Conservation (phyloP, 257 asterid species). For the Solanum paucissectum region DNA sequence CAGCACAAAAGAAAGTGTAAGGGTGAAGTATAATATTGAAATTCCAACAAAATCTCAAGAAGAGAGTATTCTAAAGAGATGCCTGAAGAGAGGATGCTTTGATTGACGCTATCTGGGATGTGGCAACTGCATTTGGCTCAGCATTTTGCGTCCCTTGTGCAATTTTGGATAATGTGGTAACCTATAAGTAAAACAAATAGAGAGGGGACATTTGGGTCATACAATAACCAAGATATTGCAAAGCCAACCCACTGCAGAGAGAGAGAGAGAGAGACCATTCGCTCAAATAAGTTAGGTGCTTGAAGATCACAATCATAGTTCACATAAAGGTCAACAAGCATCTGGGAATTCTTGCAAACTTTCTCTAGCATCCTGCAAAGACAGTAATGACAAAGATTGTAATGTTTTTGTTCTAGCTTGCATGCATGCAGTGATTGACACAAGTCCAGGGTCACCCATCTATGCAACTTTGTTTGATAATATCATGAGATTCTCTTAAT, state of each 20-base stretch:
- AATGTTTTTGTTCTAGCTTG: background rate
- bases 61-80: conserved; percentile 12
- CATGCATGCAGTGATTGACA: background rate
- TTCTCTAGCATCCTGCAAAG: conserved; percentile 91
- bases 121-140: conserved; percentile 70
- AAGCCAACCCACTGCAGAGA: background rate
- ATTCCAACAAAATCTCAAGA: background rate
- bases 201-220: conserved; percentile 9
- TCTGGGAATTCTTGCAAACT: conserved; percentile 87
- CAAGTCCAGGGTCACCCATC: background rate
- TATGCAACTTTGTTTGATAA: background rate
- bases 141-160: conserved; percentile 81
- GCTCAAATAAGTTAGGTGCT: conserved; percentile 92
- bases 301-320: conserved; percentile 98
- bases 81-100: conserved; percentile 94
- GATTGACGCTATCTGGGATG: conserved; percentile 71
- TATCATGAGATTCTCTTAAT: background rate
- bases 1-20: background rate
- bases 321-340: conserved; percentile 94
- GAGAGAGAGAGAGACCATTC: conserved; percentile 44
- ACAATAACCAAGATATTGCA: background rate
- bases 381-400: background rate
- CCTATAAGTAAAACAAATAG: conserved; percentile 36
- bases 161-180: conserved; percentile 68
- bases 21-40: conserved; percentile 1